These are phyloP conservation scores for Coprinellus aureogranulatus DNA, from an alignment of 768 basidiomycete species.

Conservation along the genomic window DNA sequence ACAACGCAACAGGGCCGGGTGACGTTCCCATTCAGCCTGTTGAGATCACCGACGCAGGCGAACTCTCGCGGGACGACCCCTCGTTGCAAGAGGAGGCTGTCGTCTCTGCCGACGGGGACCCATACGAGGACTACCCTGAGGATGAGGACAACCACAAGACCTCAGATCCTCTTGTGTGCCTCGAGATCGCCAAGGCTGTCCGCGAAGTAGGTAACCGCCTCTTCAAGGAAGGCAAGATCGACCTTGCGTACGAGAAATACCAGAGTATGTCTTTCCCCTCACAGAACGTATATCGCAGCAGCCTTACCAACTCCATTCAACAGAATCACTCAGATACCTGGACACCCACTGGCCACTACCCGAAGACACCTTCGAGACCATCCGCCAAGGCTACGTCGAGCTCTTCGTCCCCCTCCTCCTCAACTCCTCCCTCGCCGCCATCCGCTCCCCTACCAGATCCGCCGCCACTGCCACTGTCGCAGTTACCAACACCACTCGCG, in stretches of 20 bases:
- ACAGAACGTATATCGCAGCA: too few species aligned
- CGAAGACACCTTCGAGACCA: slow-evolving; percentile 56
- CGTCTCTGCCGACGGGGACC: slow-evolving; percentile 52
- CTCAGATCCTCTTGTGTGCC: slow-evolving; percentile 66
- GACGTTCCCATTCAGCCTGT: slow-evolving; percentile 76
- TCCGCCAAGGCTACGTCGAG: slow-evolving; percentile 60
- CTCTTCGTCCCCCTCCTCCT: slow-evolving; percentile 84
- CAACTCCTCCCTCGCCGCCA: slow-evolving; percentile 82
- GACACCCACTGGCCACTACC: slow-evolving; percentile 78
- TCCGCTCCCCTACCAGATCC: slow-evolving; percentile 55
- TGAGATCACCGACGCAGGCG: slow-evolving; percentile 77
- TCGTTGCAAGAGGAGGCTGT: slow-evolving; percentile 39
- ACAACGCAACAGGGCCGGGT: slow-evolving; percentile 62
- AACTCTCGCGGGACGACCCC: slow-evolving; percentile 70
- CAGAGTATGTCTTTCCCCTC: slow-evolving; percentile 51
- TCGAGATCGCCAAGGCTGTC: slow-evolving; percentile 70
- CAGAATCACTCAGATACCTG: slow-evolving; percentile 88
- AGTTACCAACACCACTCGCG: slow-evolving; percentile 62
- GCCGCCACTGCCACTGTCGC: slow-evolving; percentile 47
- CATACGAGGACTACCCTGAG: slow-evolving; percentile 85
- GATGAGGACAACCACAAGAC: slow-evolving; percentile 69
- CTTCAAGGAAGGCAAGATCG: slow-evolving; percentile 74
- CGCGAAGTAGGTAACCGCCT: slow-evolving; percentile 75
- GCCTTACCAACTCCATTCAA: background rate
- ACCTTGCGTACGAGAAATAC: slow-evolving; percentile 78